A percentile compares a stretch with the other conserved stretches of the same genome.
phyloP scores from a whole-genome alignment of 2,329 filamentous ascomycete species.

The Pyrenophora tritici-repentis region DNA sequence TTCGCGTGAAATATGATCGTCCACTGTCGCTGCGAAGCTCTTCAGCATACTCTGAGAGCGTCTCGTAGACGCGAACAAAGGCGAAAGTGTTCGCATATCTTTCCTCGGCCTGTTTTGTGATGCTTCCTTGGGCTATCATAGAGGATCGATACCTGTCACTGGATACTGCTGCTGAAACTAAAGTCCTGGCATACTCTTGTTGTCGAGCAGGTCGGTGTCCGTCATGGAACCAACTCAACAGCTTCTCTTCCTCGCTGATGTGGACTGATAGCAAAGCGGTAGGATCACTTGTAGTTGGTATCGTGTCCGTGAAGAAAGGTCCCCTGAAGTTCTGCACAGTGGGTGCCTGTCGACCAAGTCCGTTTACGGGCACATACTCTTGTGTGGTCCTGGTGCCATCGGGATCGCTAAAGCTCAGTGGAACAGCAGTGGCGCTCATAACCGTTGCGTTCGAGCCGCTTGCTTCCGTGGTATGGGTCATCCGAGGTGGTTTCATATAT shows the following conservation, averaged over 20 bases:
- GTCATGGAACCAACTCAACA: constrained; percentile 51
- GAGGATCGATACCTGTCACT: constrained; percentile 8
- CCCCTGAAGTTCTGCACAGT: constrained; percentile 45
- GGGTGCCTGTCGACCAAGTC: constrained; percentile 29
- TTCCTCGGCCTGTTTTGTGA: constrained; percentile 15
- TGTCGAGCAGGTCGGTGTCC: constrained; percentile 34
- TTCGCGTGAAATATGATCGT: constrained; percentile 48
- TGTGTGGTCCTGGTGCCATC: constrained; percentile 24
- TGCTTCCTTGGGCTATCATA: constrained; percentile 9
- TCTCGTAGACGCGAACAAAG: constrained; percentile 51
- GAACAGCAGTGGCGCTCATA: constrained; percentile 9
- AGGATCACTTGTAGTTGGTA: constrained; percentile 35
- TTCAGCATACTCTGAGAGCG: constrained; percentile 49
- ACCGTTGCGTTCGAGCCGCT: constrained; percentile 13
- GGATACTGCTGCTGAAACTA: constrained; percentile 27
- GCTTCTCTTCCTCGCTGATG: constrained; percentile 41
- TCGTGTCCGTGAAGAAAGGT: constrained; percentile 44
- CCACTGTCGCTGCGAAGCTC: constrained; percentile 26
- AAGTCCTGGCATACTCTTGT: constrained; percentile 29
- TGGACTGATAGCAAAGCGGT: constrained; percentile 29
- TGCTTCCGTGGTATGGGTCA: too few relatives aligned
- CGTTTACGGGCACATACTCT: constrained; percentile 30
- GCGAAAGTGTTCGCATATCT: constrained; percentile 39
- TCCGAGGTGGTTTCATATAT: too few relatives aligned
- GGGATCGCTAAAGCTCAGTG: constrained; percentile 37